A percentile compares a stretch with the other conserved stretches of the same genome.
Conservation (phyloP, 805 yeast species). For the Candida krabiensis region DNA sequence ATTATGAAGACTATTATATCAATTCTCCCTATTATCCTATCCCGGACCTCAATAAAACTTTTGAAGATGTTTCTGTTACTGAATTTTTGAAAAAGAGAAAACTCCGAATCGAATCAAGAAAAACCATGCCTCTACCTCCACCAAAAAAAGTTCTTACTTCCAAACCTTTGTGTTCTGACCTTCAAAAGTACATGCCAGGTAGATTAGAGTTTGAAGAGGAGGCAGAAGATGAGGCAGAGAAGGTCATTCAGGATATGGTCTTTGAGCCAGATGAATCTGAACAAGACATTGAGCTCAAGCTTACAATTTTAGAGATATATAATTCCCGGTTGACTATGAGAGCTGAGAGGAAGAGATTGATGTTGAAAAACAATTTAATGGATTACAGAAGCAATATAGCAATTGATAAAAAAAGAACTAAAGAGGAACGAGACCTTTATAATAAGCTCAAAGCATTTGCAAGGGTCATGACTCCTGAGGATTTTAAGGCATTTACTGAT, state of each 20-base stretch:
- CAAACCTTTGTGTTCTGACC: constrained; percentile 93
- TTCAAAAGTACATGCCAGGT: constrained; percentile 99
- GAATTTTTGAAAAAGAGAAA: constrained; percentile 70
- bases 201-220: constrained; percentile 95
- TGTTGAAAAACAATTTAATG: constrained; percentile 72
- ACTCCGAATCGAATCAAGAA: constrained; percentile 67
- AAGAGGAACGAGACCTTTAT: constrained; percentile 84
- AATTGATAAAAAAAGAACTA: constrained; percentile 78
- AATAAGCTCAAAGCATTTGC: constrained; percentile 79
- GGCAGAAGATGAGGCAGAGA: constrained; percentile 95
- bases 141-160: constrained; percentile 88
- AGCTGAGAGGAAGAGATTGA: constrained; percentile 85
- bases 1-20: constrained; percentile 72
- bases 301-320: constrained; percentile 85
- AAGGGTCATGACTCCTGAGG: constrained; percentile 74
- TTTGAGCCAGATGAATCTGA: constrained; percentile 92
- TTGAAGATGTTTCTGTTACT: constrained; percentile 59
- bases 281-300: constrained; percentile 85
- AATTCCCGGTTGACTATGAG: constrained; percentile 86
- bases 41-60: constrained; percentile 79
- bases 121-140: constrained; percentile 76
- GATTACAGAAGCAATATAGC: constrained; percentile 84
- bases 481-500: constrained; percentile 71
- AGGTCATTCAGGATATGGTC: constrained; percentile 89
- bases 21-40: constrained; percentile 76